Conservation (phyloP, 2,329 filamentous ascomycete genomes). For the Penicillium hesseltinei region DNA sequence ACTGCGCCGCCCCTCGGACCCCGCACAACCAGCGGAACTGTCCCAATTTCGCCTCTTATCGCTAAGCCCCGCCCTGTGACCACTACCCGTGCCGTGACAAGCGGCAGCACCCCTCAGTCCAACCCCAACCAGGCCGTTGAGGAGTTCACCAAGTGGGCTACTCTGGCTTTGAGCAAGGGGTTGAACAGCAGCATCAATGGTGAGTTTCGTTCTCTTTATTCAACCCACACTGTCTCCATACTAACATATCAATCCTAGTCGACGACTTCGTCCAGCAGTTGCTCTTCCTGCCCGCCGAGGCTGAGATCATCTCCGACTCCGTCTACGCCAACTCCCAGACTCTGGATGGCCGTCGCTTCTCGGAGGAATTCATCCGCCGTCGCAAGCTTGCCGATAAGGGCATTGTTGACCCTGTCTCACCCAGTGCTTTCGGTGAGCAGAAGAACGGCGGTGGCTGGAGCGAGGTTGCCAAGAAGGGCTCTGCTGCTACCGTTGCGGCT, state of each 20-base stretch:
- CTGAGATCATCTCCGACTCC: constrained; percentile 80
- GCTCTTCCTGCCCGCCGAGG: constrained; percentile 71
- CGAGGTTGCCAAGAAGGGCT: constrained; percentile 94
- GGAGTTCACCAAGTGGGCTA: constrained; percentile 92
- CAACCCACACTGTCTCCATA: neutral
- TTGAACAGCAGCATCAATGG: constrained; percentile 66
- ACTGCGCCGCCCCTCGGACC: constrained; percentile 46
- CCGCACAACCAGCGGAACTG: constrained; percentile 49
- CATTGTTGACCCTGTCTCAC: constrained; percentile 65
- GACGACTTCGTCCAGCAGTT: constrained; percentile 78
- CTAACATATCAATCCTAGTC: constrained; percentile 53
- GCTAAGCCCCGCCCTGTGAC: constrained; percentile 57
- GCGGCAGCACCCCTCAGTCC: constrained; percentile 42
- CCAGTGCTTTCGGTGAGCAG: constrained; percentile 52
- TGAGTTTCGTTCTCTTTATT: constrained; percentile 39
- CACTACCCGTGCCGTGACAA: constrained; percentile 48
- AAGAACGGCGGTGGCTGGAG: constrained; percentile 75
- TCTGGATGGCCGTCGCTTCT: constrained; percentile 89
- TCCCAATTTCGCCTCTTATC: constrained; percentile 42
- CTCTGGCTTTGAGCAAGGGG: constrained; percentile 73
- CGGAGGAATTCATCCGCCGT: constrained; percentile 88
- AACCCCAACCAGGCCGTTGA: constrained; percentile 69
- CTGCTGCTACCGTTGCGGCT: constrained; percentile 25
- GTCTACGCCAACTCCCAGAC: constrained; percentile 85
- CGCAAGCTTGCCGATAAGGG: constrained; percentile 93